phyloP scores from a whole-genome alignment of 345 rosid species.

The Populus nigra region DNA sequence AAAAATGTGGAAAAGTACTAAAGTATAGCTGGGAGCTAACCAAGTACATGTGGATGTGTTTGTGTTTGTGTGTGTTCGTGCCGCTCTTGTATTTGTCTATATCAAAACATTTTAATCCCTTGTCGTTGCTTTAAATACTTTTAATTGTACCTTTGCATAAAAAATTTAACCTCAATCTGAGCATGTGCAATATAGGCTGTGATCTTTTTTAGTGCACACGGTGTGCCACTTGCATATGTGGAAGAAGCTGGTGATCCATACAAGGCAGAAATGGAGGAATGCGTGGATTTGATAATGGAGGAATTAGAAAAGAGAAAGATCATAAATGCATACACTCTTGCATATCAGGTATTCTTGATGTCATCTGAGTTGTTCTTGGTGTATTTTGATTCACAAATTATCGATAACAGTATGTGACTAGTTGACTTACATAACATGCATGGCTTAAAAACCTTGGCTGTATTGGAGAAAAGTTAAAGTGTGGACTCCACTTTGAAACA shows the following conservation, averaged over 20 bases:
- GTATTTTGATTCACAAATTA: constrained; percentile 10
- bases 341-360: constrained; percentile 71
- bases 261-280: constrained; percentile 99
- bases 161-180: constrained; percentile 1
- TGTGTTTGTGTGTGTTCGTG: too few relatives aligned
- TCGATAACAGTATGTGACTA: neutral
- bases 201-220: constrained; percentile 98
- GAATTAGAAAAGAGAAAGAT: constrained; percentile 85
- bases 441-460: neutral
- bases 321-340: constrained; percentile 74
- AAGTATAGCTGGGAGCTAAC: neutral
- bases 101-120: neutral
- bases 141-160: neutral
- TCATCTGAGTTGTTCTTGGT: neutral
- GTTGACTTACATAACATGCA: neutral
- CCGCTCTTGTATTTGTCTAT: neutral
- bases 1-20: too few relatives aligned
- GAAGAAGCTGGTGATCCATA: constrained; percentile 99
- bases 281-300: constrained; percentile 92
- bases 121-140: neutral
- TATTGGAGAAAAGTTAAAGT: neutral
- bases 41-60: neutral
- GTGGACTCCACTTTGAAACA: neutral
- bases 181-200: constrained; percentile 60
- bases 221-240: constrained; percentile 98